Conservation (phyloP, 2,329 filamentous ascomycete species). For the Cladosporium sp. region DNA sequence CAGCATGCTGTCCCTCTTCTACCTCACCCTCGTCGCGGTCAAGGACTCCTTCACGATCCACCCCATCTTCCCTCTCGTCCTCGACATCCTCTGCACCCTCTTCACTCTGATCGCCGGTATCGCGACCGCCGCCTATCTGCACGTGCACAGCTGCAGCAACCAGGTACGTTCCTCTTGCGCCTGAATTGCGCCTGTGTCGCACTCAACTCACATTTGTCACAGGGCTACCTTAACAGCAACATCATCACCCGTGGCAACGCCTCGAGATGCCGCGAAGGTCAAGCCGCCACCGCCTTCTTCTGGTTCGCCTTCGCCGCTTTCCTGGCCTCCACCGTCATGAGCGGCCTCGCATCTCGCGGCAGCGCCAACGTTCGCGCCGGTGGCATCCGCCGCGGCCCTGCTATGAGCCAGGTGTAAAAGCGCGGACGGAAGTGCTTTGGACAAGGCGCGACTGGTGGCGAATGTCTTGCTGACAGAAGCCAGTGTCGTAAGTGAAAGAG, state of each 20-base stretch:
- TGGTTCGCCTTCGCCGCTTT: constrained; percentile 72
- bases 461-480: not conserved
- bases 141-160: constrained; percentile 65
- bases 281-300: constrained; percentile 70
- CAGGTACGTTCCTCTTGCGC: constrained; percentile 38
- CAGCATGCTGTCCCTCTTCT: constrained; percentile 61
- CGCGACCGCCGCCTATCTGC: constrained; percentile 65
- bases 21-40: constrained; percentile 56
- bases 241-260: constrained; percentile 46
- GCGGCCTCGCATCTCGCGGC: constrained; percentile 52
- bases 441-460: too few species aligned
- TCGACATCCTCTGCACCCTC: constrained; percentile 58
- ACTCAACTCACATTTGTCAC: constrained; percentile 12
- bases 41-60: constrained; percentile 49
- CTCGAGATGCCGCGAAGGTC: constrained; percentile 70
- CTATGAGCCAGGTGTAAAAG: constrained; percentile 55
- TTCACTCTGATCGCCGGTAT: constrained; percentile 69
- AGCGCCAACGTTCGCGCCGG: constrained; percentile 44
- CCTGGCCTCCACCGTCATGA: constrained; percentile 50
- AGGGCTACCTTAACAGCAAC: constrained; percentile 37
- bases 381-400: constrained; percentile 43
- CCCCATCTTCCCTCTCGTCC: constrained; percentile 49
- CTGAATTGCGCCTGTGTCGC: not conserved
- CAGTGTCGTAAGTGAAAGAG: too few species aligned
- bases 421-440: not conserved